Conservation (phyloP, 139 green algal species). For the Picochlorum sp. region DNA sequence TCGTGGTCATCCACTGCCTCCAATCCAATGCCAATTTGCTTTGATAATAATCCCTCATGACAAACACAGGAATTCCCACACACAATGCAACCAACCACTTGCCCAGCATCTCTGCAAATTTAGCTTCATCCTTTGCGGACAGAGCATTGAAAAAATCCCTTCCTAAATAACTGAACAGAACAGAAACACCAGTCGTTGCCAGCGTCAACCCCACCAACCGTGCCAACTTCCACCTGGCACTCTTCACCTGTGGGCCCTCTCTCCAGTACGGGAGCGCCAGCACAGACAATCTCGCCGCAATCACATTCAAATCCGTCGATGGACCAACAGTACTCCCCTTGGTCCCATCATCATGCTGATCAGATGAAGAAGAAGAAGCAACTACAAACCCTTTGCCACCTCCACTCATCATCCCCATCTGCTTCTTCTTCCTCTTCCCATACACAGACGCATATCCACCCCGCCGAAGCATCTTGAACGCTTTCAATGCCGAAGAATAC, state of each 20-base stretch:
- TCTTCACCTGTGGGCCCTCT: constrained; percentile 38
- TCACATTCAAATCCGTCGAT: constrained; percentile 60
- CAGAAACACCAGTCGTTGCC: constrained; percentile 87
- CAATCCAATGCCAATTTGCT: constrained; percentile 80
- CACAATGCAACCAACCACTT: constrained; percentile 54
- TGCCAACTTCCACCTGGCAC: constrained; percentile 62
- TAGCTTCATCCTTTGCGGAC: constrained; percentile 62
- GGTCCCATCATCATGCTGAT: not conserved
- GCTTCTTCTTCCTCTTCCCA: not conserved
- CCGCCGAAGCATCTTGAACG: not conserved
- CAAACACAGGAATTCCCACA: constrained; percentile 74
- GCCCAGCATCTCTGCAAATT: constrained; percentile 75
- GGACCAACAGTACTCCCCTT: constrained; percentile 27
- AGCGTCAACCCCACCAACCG: constrained; percentile 85
- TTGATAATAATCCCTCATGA: constrained; percentile 62
- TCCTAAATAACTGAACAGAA: constrained; percentile 96
- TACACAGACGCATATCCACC: too few species aligned
- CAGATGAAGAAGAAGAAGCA: not conserved
- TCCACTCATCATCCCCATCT: not conserved
- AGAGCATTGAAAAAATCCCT: constrained; percentile 98
- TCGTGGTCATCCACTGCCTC: constrained; percentile 89
- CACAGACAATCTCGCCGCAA: constrained; percentile 49
- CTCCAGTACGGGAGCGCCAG: constrained; percentile 74
- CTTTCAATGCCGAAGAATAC: not conserved
- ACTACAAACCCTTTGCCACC: not conserved